Base-by-base conservation (phyloP, 2,329 filamentous ascomycete genomes). In the Peltaster fructicola region DNA sequence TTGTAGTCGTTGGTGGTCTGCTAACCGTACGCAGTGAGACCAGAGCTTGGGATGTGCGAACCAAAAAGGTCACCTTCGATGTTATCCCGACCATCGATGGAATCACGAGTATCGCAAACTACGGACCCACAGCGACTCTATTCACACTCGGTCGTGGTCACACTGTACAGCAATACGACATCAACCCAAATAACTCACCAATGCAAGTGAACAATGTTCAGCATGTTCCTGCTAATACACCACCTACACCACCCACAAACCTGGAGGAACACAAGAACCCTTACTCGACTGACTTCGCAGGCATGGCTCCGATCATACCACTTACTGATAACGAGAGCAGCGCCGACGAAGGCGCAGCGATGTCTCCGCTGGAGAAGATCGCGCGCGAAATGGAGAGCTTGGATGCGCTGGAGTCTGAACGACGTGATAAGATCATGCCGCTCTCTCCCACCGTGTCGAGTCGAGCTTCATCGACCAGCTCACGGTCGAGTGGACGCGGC, bases 11-110 rank as follows among this genome's bases (percentile, higher is more conserved):
- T 5, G 13, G 8, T 23, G 17, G 13, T 8, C 7, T 16, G 12
- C 18, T 27, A 14, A 22, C 7, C 17, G 15, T 11, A 3, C 14
- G 35, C 33, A 59, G 84, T 27, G 78, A 92, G 61, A 92, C 84
- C 17, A 73, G 79, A 41, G 76, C 82, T 30, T 98, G 88, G 85
- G 88, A 98, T 59, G 88, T 98, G 21, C 69, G 84, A 35, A 98
- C 88, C n/a, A 95, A 95, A 49, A 75, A 91, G 45, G 82, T 98
- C 39, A 84, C 81, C 3, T 90, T 73, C 51, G 84, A 93, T 43
- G 65, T 68, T 30, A 78, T 95, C 29, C 82, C 84, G 5, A 93
- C 82, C 2, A 63, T 84, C 5, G 74, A 88, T 17, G 71, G 75
- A 36, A 68, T 93, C 30, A 68, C 68, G 34, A 85, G 80, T 9